Evolutionary conservation across 805 yeast genomes (phyloP), one percentile per base, ranked within the genome.

Genomic region (Kodamaea sagamina): DNA sequence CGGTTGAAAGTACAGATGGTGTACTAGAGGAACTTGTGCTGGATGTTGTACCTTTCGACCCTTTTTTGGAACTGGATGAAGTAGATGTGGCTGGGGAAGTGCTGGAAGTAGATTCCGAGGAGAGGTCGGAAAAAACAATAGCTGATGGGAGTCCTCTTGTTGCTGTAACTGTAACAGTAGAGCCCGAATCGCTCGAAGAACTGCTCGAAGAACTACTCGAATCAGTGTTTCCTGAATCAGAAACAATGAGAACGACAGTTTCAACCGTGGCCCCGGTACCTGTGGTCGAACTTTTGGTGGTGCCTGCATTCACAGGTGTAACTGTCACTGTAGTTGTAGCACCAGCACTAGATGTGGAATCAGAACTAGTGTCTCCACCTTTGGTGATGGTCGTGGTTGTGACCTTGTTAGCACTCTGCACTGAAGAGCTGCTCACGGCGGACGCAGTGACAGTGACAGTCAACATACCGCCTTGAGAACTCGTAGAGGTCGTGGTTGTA

Each of bases 381-480:
- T 29, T 29, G 3, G 34, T 29, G 18, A 29, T 29, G 4, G 34
- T 29, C n/a, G 34, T 29, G 7, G 34, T 29, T 4, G 17, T 15
- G 11, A 29, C 34, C 15, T 29, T 13, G 17, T 15, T 17, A 17
- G 34, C 15, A 16, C 34, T 29, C 6, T 7, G 12, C 10, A 17
- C 17, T 29, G 4, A 15, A 13, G 17, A 29, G 15, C 34, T 29
- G 10, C 41, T 39, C 8, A 21, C 24, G 9, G 42, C 49, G 12
- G 48, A 38, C 26, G 44, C 39, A 26, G 48, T 43, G 26, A 36
- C 41, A 12, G 49, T 35, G 10, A 18, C 44, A 11, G 51, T 43
- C n/a, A 38, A 41, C 24, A 46, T 39, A 13, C 29, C 37, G n/a
- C 37, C 24, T 4, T 19, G 36, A 13, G 50, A 35, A n/a, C 29